Evolutionary conservation across 1,284 basidiomycete genomes (phyloP).

Genomic region (Puccinia triticina): DNA sequence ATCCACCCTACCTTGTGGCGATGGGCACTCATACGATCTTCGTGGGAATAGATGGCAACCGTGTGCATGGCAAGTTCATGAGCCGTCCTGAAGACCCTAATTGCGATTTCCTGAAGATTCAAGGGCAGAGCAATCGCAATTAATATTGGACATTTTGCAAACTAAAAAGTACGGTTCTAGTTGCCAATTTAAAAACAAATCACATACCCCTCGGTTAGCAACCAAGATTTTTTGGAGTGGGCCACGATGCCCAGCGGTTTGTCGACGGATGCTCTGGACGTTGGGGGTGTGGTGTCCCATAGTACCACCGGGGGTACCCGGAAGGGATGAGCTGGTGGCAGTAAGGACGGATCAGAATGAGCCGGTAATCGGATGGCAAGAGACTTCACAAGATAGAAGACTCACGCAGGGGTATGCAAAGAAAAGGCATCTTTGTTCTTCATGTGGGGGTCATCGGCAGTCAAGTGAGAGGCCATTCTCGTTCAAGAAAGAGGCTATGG

Average conservation of each 20-base stretch:
- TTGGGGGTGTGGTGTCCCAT: constrained; percentile 61
- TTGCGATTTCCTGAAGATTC: constrained; percentile 84
- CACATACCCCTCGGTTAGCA: constrained; percentile 86
- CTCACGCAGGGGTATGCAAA: constrained; percentile 47
- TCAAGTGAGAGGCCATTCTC: constrained; percentile 29
- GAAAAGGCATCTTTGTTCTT: constrained; percentile 35
- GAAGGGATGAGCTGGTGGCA: constrained; percentile 46
- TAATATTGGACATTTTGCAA: neutral
- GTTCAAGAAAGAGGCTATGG: neutral
- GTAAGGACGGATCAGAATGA: neutral
- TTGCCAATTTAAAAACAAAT: neutral
- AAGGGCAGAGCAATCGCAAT: constrained; percentile 44
- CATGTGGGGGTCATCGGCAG: constrained; percentile 15
- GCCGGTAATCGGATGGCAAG: neutral
- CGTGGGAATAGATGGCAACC: constrained; percentile 95
- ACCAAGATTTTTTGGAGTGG: constrained; percentile 64
- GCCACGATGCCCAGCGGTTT: constrained; percentile 84
- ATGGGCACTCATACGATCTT: constrained; percentile 95
- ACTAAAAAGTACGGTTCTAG: neutral
- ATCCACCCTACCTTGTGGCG: constrained; percentile 78
- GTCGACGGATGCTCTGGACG: constrained; percentile 86
- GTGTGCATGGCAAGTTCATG: constrained; percentile 99
- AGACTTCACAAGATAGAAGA: neutral
- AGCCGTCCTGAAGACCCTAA: constrained; percentile 96
- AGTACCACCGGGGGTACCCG: constrained; percentile 53